Evolutionary conservation across 192 early-diverging fungal species (phyloP).

Genomic region (Gryganskiella cystojenkinii): DNA sequence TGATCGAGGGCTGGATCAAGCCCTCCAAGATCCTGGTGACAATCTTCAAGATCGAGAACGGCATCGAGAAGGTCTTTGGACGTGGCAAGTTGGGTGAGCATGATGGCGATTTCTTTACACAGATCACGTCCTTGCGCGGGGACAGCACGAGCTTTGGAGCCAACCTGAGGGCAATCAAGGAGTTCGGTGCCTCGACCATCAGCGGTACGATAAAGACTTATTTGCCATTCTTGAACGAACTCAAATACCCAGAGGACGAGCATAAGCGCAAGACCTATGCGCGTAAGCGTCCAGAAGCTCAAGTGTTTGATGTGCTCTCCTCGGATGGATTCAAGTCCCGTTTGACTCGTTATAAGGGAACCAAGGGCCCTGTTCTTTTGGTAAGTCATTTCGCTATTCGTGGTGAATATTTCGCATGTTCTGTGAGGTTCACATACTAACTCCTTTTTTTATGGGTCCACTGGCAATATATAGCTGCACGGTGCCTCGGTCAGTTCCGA

Average conservation of each 20-base stretch:
- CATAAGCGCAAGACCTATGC: constrained; percentile 27
- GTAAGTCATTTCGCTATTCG: constrained; percentile 22
- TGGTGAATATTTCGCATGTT: background rate
- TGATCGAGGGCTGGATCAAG: constrained; percentile 51
- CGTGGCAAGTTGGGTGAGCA: constrained; percentile 50
- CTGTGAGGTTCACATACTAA: background rate
- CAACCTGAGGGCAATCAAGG: constrained; percentile 27
- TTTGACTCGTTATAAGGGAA: constrained; percentile 50
- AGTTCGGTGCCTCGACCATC: constrained; percentile 25
- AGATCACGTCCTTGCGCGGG: constrained; percentile 38
- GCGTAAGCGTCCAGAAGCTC: constrained; percentile 28
- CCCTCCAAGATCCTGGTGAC: constrained; percentile 50
- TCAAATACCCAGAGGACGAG: constrained; percentile 51
- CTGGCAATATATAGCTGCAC: too few species aligned
- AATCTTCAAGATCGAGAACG: constrained; percentile 39
- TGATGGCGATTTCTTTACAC: constrained; percentile 44
- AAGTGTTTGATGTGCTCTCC: constrained; percentile 30
- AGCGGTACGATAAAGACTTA: constrained; percentile 24
- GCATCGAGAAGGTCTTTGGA: constrained; percentile 43
- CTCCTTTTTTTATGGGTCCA: background rate
- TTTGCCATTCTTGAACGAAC: constrained; percentile 44
- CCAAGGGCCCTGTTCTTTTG: constrained; percentile 57
- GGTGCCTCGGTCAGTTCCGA: constrained; percentile 52
- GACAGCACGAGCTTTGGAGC: constrained; percentile 6
- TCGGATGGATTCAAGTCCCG: constrained; percentile 46